Evolutionary conservation across 345 rosid genomes (phyloP).

Genomic region (Raphanus sativus): DNA sequence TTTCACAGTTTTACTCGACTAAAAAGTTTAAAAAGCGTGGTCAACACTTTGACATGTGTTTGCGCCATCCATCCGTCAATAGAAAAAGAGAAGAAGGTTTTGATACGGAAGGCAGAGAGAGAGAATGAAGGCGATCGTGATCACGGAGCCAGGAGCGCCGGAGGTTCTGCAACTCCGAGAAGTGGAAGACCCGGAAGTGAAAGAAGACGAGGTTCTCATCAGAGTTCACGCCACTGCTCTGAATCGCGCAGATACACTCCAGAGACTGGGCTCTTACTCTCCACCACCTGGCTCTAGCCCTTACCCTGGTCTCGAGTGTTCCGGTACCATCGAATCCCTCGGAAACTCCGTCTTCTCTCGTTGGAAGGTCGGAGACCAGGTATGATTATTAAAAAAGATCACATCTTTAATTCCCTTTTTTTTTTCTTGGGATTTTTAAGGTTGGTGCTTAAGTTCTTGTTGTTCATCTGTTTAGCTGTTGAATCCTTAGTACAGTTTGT

Average conservation of each 20-base stretch:
- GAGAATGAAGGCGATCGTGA: constrained; percentile 80
- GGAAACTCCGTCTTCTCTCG: constrained; percentile 70
- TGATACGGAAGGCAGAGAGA: constrained; percentile 17
- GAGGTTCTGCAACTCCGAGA: constrained; percentile 72
- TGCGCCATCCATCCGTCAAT: background rate
- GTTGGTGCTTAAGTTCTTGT: too few species aligned
- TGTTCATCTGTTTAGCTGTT: background rate
- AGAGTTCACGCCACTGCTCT: constrained; percentile 72
- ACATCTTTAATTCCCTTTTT: too few species aligned
- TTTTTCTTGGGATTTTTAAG: too few species aligned
- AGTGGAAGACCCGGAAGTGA: constrained; percentile 65
- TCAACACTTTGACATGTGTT: background rate
- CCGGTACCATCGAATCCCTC: constrained; percentile 65
- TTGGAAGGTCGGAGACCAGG: constrained; percentile 88
- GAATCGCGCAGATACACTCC: constrained; percentile 76
- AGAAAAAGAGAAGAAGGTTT: background rate
- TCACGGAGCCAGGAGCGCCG: constrained; percentile 68
- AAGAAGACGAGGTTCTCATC: constrained; percentile 72
- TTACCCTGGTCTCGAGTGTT: constrained; percentile 79
- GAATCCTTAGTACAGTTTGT: background rate
- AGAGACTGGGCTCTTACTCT: constrained; percentile 65
- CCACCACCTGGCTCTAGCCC: constrained; percentile 82
- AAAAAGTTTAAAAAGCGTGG: background rate
- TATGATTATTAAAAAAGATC: background rate
- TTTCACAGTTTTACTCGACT: too few species aligned